Evolutionary conservation across 352 stramenopile species (phyloP), one percentile per base, ranked within the genome.

Genomic region (Pythium brachiatum): DNA sequence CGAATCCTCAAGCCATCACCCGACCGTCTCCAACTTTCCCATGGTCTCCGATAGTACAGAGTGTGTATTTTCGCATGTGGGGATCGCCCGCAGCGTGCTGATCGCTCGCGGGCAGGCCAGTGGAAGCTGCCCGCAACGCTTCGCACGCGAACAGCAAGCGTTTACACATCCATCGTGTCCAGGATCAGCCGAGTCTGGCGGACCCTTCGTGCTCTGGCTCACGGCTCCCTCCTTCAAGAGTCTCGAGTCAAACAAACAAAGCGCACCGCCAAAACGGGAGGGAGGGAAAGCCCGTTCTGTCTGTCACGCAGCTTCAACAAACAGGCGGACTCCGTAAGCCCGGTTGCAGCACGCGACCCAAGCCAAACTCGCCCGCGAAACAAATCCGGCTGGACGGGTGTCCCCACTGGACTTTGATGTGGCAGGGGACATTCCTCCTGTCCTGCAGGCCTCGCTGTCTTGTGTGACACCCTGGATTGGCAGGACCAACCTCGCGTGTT

Each of bases 1-100:
- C 36, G 36, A 44, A 44, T 44, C 36, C n/a, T 44, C 36, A 44
- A 44, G 36, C 36, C 36, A 44, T 44, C 36, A n/a, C n/a, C n/a
- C n/a, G n/a, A n/a, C n/a, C n/a, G n/a, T n/a, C n/a, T n/a, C n/a
- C n/a, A n/a, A n/a, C n/a, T n/a, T n/a, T n/a, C 36, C 5, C 3
- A 44, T 21, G 36, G 36, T 44, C 36, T 44, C 36, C 12, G 36
- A 44, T 44, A 21, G 36, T 20, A 21, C 36, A 21, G 36, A 3
- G 5, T 12, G 36, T 7, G n/a, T n/a, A n/a, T n/a, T n/a, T n/a
- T n/a, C n/a, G n/a, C n/a, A n/a, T n/a, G n/a, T n/a, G n/a, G n/a
- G n/a, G n/a, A n/a, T 44, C 36, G 36, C 36, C 36, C 36, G 15
- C 36, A 3, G 36, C 7, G 36, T 44, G 36, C 36, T 44, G 36